phyloP scores from a whole-genome alignment of 2,329 filamentous ascomycete genomes.

The Eurotiales sp. region DNA sequence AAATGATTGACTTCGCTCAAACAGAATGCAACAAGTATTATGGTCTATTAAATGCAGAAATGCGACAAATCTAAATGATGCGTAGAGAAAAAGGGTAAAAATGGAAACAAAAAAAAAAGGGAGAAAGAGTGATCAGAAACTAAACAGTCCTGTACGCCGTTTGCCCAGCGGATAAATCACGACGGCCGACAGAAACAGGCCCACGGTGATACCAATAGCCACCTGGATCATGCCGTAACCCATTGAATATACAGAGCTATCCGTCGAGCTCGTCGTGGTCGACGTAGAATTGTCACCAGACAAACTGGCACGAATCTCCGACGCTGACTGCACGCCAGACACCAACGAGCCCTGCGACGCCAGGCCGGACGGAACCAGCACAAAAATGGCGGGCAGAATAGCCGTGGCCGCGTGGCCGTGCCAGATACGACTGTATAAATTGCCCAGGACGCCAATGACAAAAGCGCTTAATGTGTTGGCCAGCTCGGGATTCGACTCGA shows the following conservation, averaged over 20 bases:
- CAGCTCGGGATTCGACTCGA: slow-evolving; percentile 68
- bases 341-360: slow-evolving; percentile 56
- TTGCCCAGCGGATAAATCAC: slow-evolving; percentile 47
- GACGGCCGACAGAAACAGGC: slow-evolving; percentile 44
- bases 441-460: slow-evolving; percentile 71
- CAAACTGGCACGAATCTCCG: slow-evolving; percentile 43
- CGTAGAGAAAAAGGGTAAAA: no score
- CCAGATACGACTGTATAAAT: slow-evolving; percentile 67
- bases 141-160: slow-evolving; percentile 44
- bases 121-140: slow-evolving; percentile 28
- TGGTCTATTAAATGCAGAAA: no score
- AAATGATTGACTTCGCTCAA: no score
- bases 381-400: slow-evolving; percentile 82
- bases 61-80: background rate
- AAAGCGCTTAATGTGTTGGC: slow-evolving; percentile 75
- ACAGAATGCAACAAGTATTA: no score
- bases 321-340: slow-evolving; percentile 53
- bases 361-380: slow-evolving; percentile 59
- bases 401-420: slow-evolving; percentile 80
- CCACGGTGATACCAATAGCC: slow-evolving; percentile 46
- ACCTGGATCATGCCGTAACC: slow-evolving; percentile 48
- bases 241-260: slow-evolving; percentile 42
- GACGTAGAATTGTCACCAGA: slow-evolving; percentile 28
- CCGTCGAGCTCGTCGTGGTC: slow-evolving; percentile 35
- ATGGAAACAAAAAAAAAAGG: background rate